Evolutionary conservation across 371 early-diverging fungal genomes (phyloP).

Genomic region (Phascolomyces articulosus): DNA sequence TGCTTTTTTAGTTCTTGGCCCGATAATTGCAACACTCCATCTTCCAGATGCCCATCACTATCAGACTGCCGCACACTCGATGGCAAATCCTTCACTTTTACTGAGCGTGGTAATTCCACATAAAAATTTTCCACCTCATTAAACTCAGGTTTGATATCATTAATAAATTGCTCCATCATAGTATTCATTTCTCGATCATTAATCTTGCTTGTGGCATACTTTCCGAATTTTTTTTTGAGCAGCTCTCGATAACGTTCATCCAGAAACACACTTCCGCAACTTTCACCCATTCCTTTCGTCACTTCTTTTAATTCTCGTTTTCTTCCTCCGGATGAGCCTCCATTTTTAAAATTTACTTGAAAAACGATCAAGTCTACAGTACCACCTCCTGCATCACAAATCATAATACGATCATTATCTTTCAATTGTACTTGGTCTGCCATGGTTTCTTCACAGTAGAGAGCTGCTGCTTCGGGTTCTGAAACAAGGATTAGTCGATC

Average conservation of each 20-base stretch:
- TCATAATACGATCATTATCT: too few relatives aligned
- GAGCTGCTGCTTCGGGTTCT: too few relatives aligned
- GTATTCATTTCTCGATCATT: conserved; percentile 46
- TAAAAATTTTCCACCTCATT: too few relatives aligned
- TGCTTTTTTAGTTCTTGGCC: too few relatives aligned
- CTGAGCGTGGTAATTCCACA: conserved; percentile 46
- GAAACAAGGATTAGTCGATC: too few relatives aligned
- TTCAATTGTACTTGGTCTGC: too few relatives aligned
- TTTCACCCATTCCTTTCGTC: conserved; percentile 38
- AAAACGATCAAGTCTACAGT: too few relatives aligned
- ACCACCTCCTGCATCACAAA: too few relatives aligned
- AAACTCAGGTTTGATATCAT: conserved; percentile 59
- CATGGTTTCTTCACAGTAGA: too few relatives aligned
- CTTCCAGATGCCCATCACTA: conserved; percentile 40
- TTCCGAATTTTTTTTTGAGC: conserved; percentile 47
- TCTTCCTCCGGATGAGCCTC: too few relatives aligned
- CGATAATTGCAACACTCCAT: conserved; percentile 48
- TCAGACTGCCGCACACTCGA: conserved; percentile 22
- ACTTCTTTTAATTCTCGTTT: too few relatives aligned
- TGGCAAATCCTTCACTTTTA: conserved; percentile 36
- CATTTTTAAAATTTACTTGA: conserved; percentile 12
- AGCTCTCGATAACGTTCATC: conserved; percentile 50
- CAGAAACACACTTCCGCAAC: conserved; percentile 60
- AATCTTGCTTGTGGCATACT: too few relatives aligned
- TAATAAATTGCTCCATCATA: conserved; percentile 59